A percentile compares a stretch with the other conserved stretches of the same genome.
Evolutionary conservation across 352 stramenopile species (phyloP).

Genomic region (Globisporangium alternatum): DNA sequence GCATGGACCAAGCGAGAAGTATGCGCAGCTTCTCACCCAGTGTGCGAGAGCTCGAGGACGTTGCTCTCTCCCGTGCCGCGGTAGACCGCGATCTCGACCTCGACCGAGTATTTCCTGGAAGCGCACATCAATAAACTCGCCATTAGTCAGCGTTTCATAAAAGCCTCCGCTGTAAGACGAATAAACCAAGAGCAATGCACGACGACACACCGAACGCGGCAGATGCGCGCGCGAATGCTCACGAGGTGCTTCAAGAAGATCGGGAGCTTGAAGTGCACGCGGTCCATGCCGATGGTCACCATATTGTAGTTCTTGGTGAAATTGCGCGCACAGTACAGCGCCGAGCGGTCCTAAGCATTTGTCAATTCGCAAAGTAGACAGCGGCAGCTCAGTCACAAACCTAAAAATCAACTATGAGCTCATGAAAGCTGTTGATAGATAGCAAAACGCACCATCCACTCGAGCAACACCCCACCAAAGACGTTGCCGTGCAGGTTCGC

Average conservation of each 20-base stretch:
- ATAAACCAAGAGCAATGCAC: no score
- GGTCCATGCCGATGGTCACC: conserved; percentile 77
- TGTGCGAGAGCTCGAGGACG: conserved; percentile 27
- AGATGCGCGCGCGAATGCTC: conserved; percentile 56
- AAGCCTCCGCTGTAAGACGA: no score
- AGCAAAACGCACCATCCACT: conserved; percentile 34
- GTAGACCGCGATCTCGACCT: conserved; percentile 38
- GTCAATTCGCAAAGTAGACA: no score
- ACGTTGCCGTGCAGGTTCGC: conserved; percentile 36
- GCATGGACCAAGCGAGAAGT: not conserved
- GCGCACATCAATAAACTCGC: not conserved
- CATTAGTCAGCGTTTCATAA: no score
- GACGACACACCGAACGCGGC: conserved; percentile 63
- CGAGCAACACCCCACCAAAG: conserved; percentile 40
- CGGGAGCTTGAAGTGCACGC: conserved; percentile 66
- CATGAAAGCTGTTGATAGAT: not conserved
- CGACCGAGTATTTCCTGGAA: conserved; percentile 34
- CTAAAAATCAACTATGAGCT: not conserved
- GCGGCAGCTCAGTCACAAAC: not conserved
- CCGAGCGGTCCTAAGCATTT: conserved; percentile 42
- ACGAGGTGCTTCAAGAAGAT: conserved; percentile 57
- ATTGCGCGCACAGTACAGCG: conserved; percentile 63
- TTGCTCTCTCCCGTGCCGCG: conserved; percentile 20
- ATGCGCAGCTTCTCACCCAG: conserved; percentile 14
- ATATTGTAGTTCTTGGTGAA: conserved; percentile 77